A percentile compares a stretch with the other conserved stretches of the same genome.
Evolutionary conservation across 306 rosid species (phyloP).

Genomic region (Lathyrus tuberosus): DNA sequence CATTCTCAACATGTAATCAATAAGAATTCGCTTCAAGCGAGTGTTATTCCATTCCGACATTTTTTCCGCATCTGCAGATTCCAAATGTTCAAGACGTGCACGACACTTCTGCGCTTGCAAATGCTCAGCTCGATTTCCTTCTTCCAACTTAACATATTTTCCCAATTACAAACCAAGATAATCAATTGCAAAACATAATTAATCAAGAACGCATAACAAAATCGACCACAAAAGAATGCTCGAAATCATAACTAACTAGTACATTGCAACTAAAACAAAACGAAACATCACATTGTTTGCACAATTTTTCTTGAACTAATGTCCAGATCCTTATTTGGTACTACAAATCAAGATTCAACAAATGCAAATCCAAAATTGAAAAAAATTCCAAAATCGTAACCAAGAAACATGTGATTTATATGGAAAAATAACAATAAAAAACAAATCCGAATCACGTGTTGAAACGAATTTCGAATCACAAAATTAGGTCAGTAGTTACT

Average conservation of each 20-base stretch:
- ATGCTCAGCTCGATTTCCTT: slow-evolving; percentile 72
- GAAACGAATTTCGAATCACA: not conserved
- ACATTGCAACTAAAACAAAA: slow-evolving; percentile 9
- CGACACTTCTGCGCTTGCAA: slow-evolving; percentile 91
- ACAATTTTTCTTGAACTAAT: slow-evolving; percentile 5
- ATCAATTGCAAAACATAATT: slow-evolving; percentile 3
- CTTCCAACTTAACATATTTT: slow-evolving; percentile 70
- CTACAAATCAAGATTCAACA: slow-evolving; percentile 16
- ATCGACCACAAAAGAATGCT: not conserved
- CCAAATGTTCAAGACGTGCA: slow-evolving; percentile 76
- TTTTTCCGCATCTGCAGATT: slow-evolving; percentile 76
- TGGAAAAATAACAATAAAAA: not conserved
- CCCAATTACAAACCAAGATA: slow-evolving; percentile 27
- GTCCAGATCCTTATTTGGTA: slow-evolving; percentile 12
- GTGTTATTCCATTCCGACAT: slow-evolving; percentile 72
- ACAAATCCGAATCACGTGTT: not conserved
- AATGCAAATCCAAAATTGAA: slow-evolving; percentile 5
- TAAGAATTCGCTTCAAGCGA: slow-evolving; percentile 86
- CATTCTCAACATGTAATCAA: slow-evolving; percentile 97
- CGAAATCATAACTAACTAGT: slow-evolving; percentile 2
- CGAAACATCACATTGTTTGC: slow-evolving; percentile 12
- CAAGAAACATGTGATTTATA: not conserved
- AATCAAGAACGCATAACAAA: not conserved
- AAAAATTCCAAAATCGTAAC: not conserved
- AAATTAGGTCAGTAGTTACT: slow-evolving; percentile 53